These are phyloP conservation scores for Avena atlantica DNA, from an alignment of 176 grass and related monocot species.

Conservation along the genomic window DNA sequence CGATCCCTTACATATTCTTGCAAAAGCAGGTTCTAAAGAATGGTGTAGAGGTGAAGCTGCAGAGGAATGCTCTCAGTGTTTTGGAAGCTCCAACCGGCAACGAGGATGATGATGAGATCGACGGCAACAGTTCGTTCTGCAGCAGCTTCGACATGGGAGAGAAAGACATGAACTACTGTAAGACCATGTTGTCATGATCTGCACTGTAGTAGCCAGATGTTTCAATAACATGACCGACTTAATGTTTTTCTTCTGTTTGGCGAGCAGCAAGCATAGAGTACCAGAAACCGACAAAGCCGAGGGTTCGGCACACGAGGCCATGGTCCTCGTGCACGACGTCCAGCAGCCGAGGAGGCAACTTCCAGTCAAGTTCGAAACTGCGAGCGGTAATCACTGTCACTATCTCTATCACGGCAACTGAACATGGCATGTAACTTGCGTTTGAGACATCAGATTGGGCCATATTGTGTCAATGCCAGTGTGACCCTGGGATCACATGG, in stretches of 20 bases:
- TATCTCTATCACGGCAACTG: background rate
- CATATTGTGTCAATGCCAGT: constrained; percentile 22
- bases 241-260: constrained; percentile 1
- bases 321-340: constrained; percentile 70
- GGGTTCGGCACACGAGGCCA: constrained; percentile 65
- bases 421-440: background rate
- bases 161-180: constrained; percentile 77
- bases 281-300: constrained; percentile 75
- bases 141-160: constrained; percentile 73
- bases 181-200: constrained; percentile 5
- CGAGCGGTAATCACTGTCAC: constrained; percentile 51
- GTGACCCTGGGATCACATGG: constrained; percentile 44
- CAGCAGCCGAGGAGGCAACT: constrained; percentile 45
- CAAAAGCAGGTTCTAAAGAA: constrained; percentile 72
- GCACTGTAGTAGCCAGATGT: background rate
- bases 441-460: constrained; percentile 4
- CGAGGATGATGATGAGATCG: constrained; percentile 53
- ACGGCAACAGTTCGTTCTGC: constrained; percentile 67
- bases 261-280: constrained; percentile 70
- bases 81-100: constrained; percentile 80
- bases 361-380: constrained; percentile 50
- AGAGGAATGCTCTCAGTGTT: constrained; percentile 84
- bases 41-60: constrained; percentile 87
- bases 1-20: constrained; percentile 28
- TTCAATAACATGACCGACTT: background rate